These are phyloP conservation scores for Lipomyces sp. DNA, from an alignment of 805 yeast species.

Conservation along the genomic window DNA sequence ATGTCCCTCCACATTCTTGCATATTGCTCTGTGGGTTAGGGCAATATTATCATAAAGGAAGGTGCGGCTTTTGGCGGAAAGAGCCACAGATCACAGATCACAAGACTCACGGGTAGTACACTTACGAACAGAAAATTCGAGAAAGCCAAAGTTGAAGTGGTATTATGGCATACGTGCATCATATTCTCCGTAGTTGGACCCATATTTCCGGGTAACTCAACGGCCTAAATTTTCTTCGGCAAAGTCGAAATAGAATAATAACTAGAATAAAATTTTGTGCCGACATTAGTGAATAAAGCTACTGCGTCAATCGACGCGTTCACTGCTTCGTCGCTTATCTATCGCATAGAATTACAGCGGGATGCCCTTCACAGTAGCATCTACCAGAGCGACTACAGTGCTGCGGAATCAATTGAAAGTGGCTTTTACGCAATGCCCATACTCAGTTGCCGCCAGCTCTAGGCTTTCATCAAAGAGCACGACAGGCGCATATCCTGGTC, in stretches of 20 bases:
- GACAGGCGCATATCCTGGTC: slow-evolving; percentile 3
- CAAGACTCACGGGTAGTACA: too few relatives aligned
- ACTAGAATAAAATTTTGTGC: background rate
- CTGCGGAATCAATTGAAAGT: slow-evolving; percentile 16
- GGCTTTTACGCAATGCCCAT: slow-evolving; percentile 12
- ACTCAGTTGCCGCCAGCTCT: slow-evolving; percentile 5
- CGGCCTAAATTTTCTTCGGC: background rate
- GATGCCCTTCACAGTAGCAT: slow-evolving; percentile 21
- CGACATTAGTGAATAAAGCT: background rate
- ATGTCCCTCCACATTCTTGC: background rate
- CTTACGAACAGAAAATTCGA: background rate
- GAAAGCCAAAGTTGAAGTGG: background rate
- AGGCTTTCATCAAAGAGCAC: slow-evolving; percentile 5
- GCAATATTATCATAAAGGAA: background rate
- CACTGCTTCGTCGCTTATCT: background rate
- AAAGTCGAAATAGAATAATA: background rate
- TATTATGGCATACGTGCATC: background rate
- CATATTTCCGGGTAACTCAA: background rate
- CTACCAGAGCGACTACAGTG: slow-evolving; percentile 17
- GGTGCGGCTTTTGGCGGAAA: slow-evolving; percentile 3
- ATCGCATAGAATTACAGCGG: slow-evolving; percentile 5
- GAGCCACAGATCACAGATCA: background rate
- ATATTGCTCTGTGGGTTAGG: background rate
- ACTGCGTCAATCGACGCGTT: background rate
- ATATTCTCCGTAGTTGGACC: background rate